phyloP scores from a whole-genome alignment of 2,329 filamentous ascomycete species.

The Trichophyton benhamiae region DNA sequence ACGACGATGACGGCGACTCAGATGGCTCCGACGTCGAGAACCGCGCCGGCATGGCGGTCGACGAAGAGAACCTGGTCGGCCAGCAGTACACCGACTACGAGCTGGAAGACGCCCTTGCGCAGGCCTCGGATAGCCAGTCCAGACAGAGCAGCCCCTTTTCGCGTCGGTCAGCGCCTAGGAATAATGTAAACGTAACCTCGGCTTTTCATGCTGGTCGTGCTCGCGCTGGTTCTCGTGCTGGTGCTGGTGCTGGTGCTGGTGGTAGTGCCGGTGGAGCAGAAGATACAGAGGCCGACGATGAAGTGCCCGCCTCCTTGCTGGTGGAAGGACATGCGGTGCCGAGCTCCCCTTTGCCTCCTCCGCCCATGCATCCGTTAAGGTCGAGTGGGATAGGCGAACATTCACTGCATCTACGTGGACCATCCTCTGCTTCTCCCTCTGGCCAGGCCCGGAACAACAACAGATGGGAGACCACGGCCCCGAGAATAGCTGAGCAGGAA shows the following conservation, averaged over 20 bases:
- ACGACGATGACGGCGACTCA: constrained; percentile 24
- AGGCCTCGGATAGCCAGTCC: constrained; percentile 39
- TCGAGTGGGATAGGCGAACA: constrained; percentile 11
- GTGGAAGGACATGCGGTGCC: constrained; percentile 41
- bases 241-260: no score
- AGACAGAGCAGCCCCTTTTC: constrained; percentile 33
- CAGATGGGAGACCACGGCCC: constrained; percentile 43
- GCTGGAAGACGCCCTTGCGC: constrained; percentile 44
- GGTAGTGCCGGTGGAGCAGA: constrained; percentile 7
- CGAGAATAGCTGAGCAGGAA: constrained; percentile 28
- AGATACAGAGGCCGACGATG: constrained; percentile 21
- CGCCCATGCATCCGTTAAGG: constrained; percentile 20
- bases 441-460: constrained; percentile 30
- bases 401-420: constrained; percentile 16
- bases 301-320: constrained; percentile 50
- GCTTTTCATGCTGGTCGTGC: constrained; percentile 12
- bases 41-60: constrained; percentile 35
- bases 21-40: constrained; percentile 33
- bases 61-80: constrained; percentile 36
- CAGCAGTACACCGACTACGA: constrained; percentile 45
- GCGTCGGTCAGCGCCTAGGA: constrained; percentile 14
- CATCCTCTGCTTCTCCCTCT: constrained; percentile 24
- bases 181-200: constrained; percentile 7
- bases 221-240: no score
- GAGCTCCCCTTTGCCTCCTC: constrained; percentile 29